Base-by-base conservation (phyloP, 2,329 filamentous ascomycete species). In the Xylaria sp. region DNA sequence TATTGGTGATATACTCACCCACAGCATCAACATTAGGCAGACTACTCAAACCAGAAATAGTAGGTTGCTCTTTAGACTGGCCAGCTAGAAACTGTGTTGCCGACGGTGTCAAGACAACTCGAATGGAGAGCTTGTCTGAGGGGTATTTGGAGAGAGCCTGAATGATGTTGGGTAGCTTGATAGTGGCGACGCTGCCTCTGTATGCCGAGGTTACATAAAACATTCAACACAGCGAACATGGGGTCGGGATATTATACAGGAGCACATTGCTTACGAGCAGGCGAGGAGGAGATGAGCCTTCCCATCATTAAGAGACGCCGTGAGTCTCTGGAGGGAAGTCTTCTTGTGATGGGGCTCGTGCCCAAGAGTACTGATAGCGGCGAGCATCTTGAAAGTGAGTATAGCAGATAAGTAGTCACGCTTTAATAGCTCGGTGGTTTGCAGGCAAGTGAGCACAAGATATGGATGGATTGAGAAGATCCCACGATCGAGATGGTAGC, bases 21-120 rank as follows among this genome's bases (percentile, higher is more conserved):
- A 98, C 86, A 23, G 86, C 92, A 52, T 97, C 94, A 7, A 98
- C 92, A 72, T 92, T 91, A 2, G 90, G 88, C 5, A 93, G 81
- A 2, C 80, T 75, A 13, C 83, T 80, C 4, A 98, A 82, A 0
- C 86, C 81, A 0, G 84, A 81, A 1, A 96, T 79, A 0, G 86
- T 83, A 0, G 94, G 94, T 79, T 98, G 94, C 80, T 98, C 94
- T 2, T 80, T 77, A 41, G 89, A 88, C 78, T 97, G 93, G 34
- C 91, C 92, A 13, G 84, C 84, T 0, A 98, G 88, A 79, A 98
- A 98, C 37, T 90, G 86, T 28, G 86, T 82, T 0, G 95, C 92
- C 1, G 91, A 89, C 39, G 87, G 81, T 2, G 94, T 97, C 69
- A 98, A 86, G 68, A 98, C 83, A 63, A 98, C 83, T n/a, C 94